Evolutionary conservation across 129 eudicot species (phyloP).

Genomic region (Rutidosis leptorrhynchoides): DNA sequence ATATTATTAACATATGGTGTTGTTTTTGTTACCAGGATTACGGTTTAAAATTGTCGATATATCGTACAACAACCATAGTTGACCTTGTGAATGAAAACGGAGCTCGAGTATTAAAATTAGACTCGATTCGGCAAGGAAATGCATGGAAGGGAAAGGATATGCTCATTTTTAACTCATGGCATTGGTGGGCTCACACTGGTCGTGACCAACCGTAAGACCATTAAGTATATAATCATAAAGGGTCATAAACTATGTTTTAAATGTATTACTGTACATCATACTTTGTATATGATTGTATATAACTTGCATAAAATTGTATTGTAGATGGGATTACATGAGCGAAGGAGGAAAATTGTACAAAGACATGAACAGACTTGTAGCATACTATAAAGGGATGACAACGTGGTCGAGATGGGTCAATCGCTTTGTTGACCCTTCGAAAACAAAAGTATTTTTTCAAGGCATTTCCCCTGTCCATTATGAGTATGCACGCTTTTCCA

Average conservation of each 20-base stretch:
- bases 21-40: constrained; percentile 44
- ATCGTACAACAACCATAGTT: constrained; percentile 65
- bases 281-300: not conserved
- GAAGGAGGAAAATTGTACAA: constrained; percentile 57
- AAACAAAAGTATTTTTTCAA: constrained; percentile 73
- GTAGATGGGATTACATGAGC: constrained; percentile 72
- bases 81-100: constrained; percentile 52
- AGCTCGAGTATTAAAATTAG: constrained; percentile 54
- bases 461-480: constrained; percentile 81
- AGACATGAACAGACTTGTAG: constrained; percentile 69
- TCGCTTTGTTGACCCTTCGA: constrained; percentile 52
- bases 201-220: constrained; percentile 60
- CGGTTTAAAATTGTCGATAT: constrained; percentile 46
- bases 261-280: no score
- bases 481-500: constrained; percentile 36
- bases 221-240: not conserved
- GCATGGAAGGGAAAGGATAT: constrained; percentile 75
- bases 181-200: constrained; percentile 90
- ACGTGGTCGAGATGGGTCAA: constrained; percentile 93
- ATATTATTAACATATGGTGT: not conserved
- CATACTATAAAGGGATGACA: constrained; percentile 70
- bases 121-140: constrained; percentile 55
- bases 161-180: constrained; percentile 77
- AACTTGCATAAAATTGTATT: not conserved
- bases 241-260: not conserved